A percentile compares a stretch with the other conserved stretches of the same genome.
phyloP scores from a whole-genome alignment of 768 basidiomycete genomes.

The Russula abietina region DNA sequence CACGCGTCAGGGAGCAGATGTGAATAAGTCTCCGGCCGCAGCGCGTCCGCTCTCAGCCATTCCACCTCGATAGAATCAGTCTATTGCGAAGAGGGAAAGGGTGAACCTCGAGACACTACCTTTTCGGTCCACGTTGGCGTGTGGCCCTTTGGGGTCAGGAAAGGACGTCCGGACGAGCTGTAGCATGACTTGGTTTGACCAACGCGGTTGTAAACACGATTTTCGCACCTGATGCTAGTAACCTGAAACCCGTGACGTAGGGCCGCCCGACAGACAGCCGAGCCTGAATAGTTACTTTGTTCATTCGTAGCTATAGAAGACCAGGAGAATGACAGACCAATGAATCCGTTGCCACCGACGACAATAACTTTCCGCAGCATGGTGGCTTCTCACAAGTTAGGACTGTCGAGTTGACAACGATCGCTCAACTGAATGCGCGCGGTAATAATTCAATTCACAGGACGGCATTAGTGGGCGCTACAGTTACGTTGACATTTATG shows the following conservation, averaged over 20 bases:
- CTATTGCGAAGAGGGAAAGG: conserved; percentile 3
- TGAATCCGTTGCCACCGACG: conserved; percentile 97
- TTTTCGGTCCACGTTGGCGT: conserved; percentile 78
- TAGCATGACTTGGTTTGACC: neutral
- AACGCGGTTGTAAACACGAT: neutral
- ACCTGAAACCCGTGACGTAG: conserved; percentile 80
- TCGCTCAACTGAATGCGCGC: neutral
- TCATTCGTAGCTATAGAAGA: neutral
- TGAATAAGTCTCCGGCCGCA: conserved; percentile 67
- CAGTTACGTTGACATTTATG: neutral
- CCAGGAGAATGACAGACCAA: conserved; percentile 46
- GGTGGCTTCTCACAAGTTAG: conserved; percentile 1
- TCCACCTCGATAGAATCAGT: conserved; percentile 50
- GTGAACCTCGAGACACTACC: conserved; percentile 37
- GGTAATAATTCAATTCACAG: neutral
- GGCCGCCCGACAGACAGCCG: conserved; percentile 87
- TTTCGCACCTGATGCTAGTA: conserved; percentile 75
- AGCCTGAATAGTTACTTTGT: conserved; percentile 48
- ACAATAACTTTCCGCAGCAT: conserved; percentile 68
- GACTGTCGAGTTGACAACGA: neutral
- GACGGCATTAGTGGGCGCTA: neutral
- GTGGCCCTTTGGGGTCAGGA: conserved; percentile 84
- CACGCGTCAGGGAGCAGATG: conserved; percentile 58
- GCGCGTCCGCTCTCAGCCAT: conserved; percentile 82
- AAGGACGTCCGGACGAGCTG: conserved; percentile 85